A percentile compares a stretch with the other conserved stretches of the same genome.
phyloP scores from a whole-genome alignment of 176 grass and related monocot genomes.

The Cymbopogon citratus region DNA sequence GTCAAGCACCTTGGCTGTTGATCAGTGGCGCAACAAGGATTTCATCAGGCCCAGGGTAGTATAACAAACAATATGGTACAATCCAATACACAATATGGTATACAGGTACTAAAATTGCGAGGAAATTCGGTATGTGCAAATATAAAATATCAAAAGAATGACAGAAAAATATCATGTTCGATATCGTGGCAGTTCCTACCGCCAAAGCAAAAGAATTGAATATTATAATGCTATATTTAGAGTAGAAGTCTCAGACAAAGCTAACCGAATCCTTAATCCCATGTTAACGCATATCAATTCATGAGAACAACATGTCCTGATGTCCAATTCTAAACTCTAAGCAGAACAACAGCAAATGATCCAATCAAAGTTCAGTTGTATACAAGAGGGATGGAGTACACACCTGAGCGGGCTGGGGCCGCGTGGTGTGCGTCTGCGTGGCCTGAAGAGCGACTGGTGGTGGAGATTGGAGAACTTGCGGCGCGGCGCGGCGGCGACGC shows the following conservation, averaged over 20 bases:
- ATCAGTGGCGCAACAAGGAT: too few relatives aligned
- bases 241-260: background rate
- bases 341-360: background rate
- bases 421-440: background rate
- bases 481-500: too few relatives aligned
- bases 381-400: background rate
- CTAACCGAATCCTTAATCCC: background rate
- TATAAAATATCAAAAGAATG: background rate
- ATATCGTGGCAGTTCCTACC: background rate
- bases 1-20: too few relatives aligned
- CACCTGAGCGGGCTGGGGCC: background rate
- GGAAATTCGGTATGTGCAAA: background rate
- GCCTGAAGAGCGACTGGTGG: background rate
- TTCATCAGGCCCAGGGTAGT: too few relatives aligned
- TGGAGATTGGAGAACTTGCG: background rate
- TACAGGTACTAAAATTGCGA: background rate
- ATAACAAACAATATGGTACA: background rate
- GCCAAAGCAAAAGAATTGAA: background rate
- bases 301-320: background rate
- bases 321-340: background rate
- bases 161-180: background rate
- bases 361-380: background rate
- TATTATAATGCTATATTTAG: background rate
- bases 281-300: background rate
- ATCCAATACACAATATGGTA: background rate